A percentile compares a stretch with the other conserved stretches of the same genome.
phyloP scores from a whole-genome alignment of 495 filamentous ascomycete genomes.

The Articulospora tetracladia region DNA sequence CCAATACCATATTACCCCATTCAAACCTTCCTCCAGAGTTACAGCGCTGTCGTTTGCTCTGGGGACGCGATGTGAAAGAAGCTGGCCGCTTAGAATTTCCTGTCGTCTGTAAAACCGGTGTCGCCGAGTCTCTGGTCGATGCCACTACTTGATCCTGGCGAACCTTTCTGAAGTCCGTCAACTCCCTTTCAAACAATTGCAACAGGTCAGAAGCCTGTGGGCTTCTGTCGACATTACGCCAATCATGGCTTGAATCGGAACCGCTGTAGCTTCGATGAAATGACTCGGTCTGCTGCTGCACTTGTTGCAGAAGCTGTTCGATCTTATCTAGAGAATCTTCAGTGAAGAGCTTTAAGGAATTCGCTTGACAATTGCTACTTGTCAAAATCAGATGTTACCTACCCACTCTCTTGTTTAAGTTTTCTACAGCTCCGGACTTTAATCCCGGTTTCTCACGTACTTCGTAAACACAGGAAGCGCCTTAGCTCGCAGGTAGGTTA shows the following conservation, averaged over 20 bases:
- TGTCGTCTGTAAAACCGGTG: neutral
- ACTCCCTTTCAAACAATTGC: neutral
- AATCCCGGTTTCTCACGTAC: conserved; percentile 26
- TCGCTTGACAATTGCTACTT: neutral
- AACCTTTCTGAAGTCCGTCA: neutral
- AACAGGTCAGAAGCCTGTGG: neutral
- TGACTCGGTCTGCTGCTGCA: neutral
- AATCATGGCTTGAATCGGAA: neutral
- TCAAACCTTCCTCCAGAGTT: neutral
- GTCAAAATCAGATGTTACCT: neutral
- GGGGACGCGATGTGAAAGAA: neutral
- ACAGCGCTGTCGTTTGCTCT: neutral
- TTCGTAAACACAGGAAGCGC: conserved; percentile 23
- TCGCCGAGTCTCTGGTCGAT: neutral
- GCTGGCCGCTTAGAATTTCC: neutral
- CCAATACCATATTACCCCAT: neutral
- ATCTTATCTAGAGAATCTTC: conserved; percentile 1
- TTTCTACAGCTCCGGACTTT: conserved; percentile 27
- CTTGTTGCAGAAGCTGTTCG: neutral
- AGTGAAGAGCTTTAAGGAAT: neutral
- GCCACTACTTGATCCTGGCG: neutral
- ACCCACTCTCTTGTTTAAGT: conserved; percentile 26
- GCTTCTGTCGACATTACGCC: neutral
- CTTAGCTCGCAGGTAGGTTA: neutral
- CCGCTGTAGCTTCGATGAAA: neutral